Conservation (phyloP, 441 rosid genomes). For the Eruca vesicaria region DNA sequence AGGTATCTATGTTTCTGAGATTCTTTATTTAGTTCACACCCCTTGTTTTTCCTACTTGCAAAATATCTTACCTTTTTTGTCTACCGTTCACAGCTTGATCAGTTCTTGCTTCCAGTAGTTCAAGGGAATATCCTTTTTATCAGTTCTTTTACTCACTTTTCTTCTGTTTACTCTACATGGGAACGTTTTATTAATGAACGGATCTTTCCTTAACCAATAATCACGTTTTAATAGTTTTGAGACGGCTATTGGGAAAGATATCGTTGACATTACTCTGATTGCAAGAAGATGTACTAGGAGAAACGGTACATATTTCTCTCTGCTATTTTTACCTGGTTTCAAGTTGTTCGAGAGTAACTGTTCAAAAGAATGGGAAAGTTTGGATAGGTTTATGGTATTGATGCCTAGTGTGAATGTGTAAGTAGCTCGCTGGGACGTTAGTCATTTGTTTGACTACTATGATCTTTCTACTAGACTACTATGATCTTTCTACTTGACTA, state of each 20-base stretch:
- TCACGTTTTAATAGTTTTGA: constrained; percentile 84
- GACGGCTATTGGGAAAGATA: constrained; percentile 88
- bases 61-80: constrained; percentile 14
- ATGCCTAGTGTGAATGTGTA: constrained; percentile 3
- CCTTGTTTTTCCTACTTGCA: constrained; percentile 3
- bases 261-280: constrained; percentile 77
- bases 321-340: neutral
- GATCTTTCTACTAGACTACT: neutral
- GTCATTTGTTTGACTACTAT: constrained; percentile 14
- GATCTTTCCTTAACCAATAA: constrained; percentile 51
- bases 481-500: neutral
- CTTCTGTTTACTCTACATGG: constrained; percentile 17
- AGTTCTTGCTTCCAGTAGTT: constrained; percentile 78
- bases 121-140: constrained; percentile 95
- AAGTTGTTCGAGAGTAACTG: neutral
- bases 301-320: constrained; percentile 59
- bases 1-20: constrained; percentile 47
- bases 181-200: constrained; percentile 12
- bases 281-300: constrained; percentile 98
- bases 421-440: constrained; percentile 6
- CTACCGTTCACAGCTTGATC: constrained; percentile 74
- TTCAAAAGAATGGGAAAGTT: neutral
- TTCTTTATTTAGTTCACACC: neutral
- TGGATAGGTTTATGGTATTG: neutral
- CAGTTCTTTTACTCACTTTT: constrained; percentile 22